A percentile compares a stretch with the other conserved stretches of the same genome.
These are phyloP conservation scores for Naegleria fowleri DNA, from an alignment of 208 protist genomes.

Conservation along the genomic window DNA sequence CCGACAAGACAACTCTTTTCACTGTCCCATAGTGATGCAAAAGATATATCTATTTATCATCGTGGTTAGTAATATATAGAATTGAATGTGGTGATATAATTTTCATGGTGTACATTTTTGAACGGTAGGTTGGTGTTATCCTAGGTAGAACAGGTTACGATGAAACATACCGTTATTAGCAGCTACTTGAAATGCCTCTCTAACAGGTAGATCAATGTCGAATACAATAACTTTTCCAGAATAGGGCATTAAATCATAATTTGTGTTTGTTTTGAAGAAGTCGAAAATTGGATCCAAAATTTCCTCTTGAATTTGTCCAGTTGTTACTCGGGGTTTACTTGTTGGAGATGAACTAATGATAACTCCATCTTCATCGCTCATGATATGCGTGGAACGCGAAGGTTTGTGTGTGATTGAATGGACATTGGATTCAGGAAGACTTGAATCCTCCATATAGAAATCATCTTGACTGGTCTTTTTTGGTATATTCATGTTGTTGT, in stretches of 20 bases:
- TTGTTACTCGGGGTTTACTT: not conserved
- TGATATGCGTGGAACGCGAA: not conserved
- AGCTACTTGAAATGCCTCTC: constrained; percentile 22
- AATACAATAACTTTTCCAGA: constrained; percentile 26
- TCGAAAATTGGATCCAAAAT: constrained; percentile 3
- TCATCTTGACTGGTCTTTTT: not conserved
- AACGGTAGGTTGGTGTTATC: not conserved
- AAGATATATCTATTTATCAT: constrained; percentile 4
- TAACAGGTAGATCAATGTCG: constrained; percentile 26
- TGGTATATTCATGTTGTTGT: not conserved
- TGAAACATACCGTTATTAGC: constrained; percentile 2
- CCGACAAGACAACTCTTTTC: constrained; percentile 4
- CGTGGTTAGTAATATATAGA: no score
- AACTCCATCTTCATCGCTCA: not conserved
- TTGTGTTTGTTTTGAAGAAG: constrained; percentile 1
- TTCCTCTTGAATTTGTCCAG: not conserved
- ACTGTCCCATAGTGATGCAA: constrained; percentile 27
- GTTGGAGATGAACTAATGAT: not conserved
- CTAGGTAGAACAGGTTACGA: not conserved
- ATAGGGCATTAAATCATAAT: constrained; percentile 25
- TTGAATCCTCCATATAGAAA: not conserved
- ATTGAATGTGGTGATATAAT: not conserved
- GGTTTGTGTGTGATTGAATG: not conserved
- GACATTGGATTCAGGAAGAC: not conserved
- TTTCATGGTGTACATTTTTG: not conserved